Evolutionary conservation across 164 flowering plant species (phyloP), one percentile per base, ranked within the genome.

Genomic region (Magnolia officinalis): DNA sequence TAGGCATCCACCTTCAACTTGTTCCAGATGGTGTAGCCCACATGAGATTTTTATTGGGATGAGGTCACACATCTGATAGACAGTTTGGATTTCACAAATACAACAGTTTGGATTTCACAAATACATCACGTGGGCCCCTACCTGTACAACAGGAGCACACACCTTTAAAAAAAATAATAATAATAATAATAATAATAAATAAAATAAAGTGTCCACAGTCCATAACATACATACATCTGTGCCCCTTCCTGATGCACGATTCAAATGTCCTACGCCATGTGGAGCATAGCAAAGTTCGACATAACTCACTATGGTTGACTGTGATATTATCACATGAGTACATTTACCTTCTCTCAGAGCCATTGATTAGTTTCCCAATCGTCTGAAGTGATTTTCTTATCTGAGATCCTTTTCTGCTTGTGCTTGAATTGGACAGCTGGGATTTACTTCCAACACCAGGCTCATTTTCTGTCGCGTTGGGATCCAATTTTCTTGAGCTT

Each of bases 361-460:
- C 95, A 81, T 86, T 88, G 5, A 96, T 90, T 65, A 94, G 76
- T 79, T 90, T 95, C 79, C 99, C 98, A 50, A 94, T 88, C 24
- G 89, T 85, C 31, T 89, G 85, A 63, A 96, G 82, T 51, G 99
- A 92, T 80, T 86, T 94, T 78, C 86, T 85, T 73, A 96, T 85
- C 29, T 90, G 97, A 55, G 96, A 92, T 70, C 88, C 87, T 81
- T 91, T 92, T 63, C 83, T 88, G 75, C 74, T 82, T 8, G 81
- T 68, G 64, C 68, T 74, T 66, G 72, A 49, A 58, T 74, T 74
- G 49, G 87, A 79, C 24, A 83, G 83, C 64, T 75, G 88, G 63
- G 74, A 72, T 21, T 88, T 88, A 7, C 74, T 76, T n/a, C 80
- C 63, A 74, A 74, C 23, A 19, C 74, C 70, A 18, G 78, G 74